Conservation (phyloP, 176 grass and related monocot species). For the Raddia distichophylla region DNA sequence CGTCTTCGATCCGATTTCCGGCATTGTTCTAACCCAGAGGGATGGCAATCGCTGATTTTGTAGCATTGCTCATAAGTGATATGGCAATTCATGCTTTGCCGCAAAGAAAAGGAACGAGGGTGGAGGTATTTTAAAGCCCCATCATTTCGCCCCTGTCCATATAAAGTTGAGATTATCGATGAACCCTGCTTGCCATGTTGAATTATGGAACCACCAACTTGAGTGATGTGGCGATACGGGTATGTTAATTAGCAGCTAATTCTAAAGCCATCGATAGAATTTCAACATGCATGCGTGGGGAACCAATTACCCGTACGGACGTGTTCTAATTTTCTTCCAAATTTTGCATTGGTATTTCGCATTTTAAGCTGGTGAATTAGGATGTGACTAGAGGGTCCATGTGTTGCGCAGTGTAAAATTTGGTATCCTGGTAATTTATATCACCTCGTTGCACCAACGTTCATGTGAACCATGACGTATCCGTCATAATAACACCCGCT, state of each 20-base stretch:
- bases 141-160: neutral
- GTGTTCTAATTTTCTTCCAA: neutral
- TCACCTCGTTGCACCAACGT: neutral
- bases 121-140: neutral
- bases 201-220: conserved; percentile 10
- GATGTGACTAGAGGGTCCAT: neutral
- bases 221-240: neutral
- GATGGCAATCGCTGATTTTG: neutral
- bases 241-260: neutral
- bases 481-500: neutral
- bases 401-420: neutral
- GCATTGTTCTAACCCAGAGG: neutral
- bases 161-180: conserved; percentile 11
- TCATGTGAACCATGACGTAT: neutral
- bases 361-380: neutral
- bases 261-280: neutral
- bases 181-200: neutral
- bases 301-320: neutral
- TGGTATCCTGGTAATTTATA: neutral
- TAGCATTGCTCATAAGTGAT: neutral
- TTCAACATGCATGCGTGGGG: neutral
- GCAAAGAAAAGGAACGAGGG: neutral
- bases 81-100: neutral
- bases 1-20: neutral
- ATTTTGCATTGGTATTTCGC: neutral